phyloP scores from a whole-genome alignment of 768 basidiomycete species.

The Podaxis sp. region DNA sequence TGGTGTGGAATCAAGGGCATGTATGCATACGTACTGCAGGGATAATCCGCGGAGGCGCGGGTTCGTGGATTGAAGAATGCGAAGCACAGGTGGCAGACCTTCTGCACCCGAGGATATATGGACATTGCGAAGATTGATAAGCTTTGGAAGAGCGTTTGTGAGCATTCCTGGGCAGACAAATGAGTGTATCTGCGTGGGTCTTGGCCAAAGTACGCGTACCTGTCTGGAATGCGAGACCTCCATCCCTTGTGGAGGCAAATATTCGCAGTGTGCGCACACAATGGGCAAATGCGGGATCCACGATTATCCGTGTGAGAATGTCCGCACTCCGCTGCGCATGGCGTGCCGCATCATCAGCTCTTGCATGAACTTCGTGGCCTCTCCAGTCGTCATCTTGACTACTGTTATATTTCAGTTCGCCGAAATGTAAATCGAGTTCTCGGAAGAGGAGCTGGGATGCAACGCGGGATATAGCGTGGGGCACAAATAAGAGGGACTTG shows the following conservation, averaged over 20 bases:
- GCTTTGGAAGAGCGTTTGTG: conserved; percentile 64
- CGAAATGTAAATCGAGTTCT: conserved; percentile 64
- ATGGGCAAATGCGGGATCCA: conserved; percentile 57
- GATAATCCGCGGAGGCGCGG: conserved; percentile 58
- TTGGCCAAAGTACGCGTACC: conserved; percentile 34
- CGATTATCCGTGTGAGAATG: conserved; percentile 65
- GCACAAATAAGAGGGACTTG: conserved; percentile 61
- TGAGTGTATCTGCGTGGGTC: not conserved
- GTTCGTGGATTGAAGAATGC: conserved; percentile 48
- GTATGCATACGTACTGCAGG: conserved; percentile 40
- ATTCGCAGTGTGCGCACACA: conserved; percentile 59
- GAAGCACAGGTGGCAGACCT: conserved; percentile 50
- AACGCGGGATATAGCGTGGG: conserved; percentile 65
- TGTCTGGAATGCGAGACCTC: conserved; percentile 62
- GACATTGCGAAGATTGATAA: conserved; percentile 57
- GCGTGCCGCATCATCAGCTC: conserved; percentile 41
- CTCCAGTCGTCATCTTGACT: conserved; percentile 20
- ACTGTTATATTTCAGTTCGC: conserved; percentile 27
- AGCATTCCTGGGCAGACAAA: conserved; percentile 52
- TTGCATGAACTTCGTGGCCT: not conserved
- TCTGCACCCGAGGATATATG: conserved; percentile 60
- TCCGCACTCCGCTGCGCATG: conserved; percentile 70
- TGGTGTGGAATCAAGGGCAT: not conserved
- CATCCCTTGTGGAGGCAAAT: conserved; percentile 48
- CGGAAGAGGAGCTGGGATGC: conserved; percentile 68